Base-by-base conservation (phyloP, 176 grass and related monocot species). In the Alopecurus myosuroides region DNA sequence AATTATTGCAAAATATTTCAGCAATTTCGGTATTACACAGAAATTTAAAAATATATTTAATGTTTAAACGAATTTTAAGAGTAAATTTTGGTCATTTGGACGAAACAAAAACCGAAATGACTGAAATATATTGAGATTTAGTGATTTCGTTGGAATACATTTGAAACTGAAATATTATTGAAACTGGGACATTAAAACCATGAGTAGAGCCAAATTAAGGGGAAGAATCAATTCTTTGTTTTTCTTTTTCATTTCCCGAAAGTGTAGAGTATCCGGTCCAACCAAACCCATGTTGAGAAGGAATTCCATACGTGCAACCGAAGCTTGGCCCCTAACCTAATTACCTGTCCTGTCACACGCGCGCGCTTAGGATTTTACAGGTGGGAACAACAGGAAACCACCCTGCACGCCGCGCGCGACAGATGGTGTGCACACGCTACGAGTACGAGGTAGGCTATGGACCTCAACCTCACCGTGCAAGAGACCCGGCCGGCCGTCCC, bases 401-500 rank as follows among this genome's bases (percentile, higher is more conserved):
- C 6, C 63, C 37, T 40, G 50, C 80, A 62, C 61, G 1, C 53
- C 79, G 15, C 23, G 7, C 64, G 31, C 63, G 45, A 4, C 52
- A 56, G 53, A 62, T 14, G 52, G 45, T 76, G 7, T 60, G 12
- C 33, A 56, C 76, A 28, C 55, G 70, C 56, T 13, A 53, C 87
- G 25, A 9, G 20, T 6, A 44, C 87, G 51, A 34, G 44, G 33
- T 14, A 60, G 56, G 63, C 34, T 76, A 94, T 94, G 92, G 92
- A 94, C 81, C 57, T 97, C 33, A 90, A 98, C 80, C 83, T 94
- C 80, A 85, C 62, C 76, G 69, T 98, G 30, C 82, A 70, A 30
- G 63, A 85, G 70, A 80, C 53, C 69, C 70, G 64, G 76, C 39
- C 33, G 44, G 33, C 80, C 20, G 26, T 2, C 10, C 44, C 88